These are phyloP conservation scores for Lepidium aucheri DNA, from an alignment of 345 rosid genomes.

Conservation along the genomic window DNA sequence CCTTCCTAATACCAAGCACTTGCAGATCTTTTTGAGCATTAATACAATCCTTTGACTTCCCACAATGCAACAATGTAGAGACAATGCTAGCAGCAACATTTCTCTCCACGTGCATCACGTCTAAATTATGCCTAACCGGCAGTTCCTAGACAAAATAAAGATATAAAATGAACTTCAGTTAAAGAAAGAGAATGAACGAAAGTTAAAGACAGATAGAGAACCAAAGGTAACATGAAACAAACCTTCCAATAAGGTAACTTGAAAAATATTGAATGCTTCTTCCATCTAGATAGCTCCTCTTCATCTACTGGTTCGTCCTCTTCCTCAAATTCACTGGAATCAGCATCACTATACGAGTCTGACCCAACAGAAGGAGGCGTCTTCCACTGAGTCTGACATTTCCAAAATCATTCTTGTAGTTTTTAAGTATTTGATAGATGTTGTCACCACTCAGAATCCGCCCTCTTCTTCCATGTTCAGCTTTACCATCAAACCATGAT, in stretches of 20 bases:
- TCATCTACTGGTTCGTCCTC: background rate
- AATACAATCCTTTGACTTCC: background rate
- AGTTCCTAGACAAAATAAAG: background rate
- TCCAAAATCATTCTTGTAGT: background rate
- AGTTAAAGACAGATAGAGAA: too few species aligned
- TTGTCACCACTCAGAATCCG: background rate
- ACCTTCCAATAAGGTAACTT: background rate
- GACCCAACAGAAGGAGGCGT: background rate
- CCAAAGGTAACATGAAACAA: background rate
- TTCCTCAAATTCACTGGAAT: background rate
- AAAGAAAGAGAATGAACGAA: background rate
- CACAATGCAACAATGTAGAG: background rate
- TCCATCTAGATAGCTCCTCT: background rate
- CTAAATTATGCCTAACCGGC: background rate
- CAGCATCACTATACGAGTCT: background rate
- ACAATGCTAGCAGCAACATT: background rate
- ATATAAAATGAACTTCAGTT: too few species aligned
- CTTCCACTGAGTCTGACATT: background rate
- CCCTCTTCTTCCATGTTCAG: background rate
- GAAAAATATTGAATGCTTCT: background rate
- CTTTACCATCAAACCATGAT: background rate
- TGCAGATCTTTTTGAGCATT: background rate
- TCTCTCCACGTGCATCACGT: background rate
- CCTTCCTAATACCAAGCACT: background rate
- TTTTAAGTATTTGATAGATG: background rate